A percentile compares a stretch with the other conserved stretches of the same genome.
phyloP scores from a whole-genome alignment of 2,329 filamentous ascomycete genomes.

The Lachnum nothofagi region DNA sequence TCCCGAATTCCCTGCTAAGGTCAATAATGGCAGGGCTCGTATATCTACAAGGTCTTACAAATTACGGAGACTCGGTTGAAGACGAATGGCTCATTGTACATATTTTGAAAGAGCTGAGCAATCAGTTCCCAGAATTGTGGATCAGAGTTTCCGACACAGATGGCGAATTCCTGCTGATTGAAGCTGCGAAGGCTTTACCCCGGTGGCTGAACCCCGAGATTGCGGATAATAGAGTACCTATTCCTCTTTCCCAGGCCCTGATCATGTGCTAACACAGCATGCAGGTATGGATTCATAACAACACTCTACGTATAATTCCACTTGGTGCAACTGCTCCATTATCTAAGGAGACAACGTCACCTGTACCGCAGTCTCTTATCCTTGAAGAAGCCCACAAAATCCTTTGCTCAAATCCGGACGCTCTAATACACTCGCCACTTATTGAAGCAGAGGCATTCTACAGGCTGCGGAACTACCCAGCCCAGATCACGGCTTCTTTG shows the following conservation, averaged over 20 bases:
- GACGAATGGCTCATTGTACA: slow-evolving; percentile 98
- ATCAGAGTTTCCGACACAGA: slow-evolving; percentile 79
- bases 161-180: slow-evolving; percentile 90
- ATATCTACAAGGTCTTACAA: slow-evolving; percentile 71
- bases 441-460: slow-evolving; percentile 90
- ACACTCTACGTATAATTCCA: slow-evolving; percentile 70
- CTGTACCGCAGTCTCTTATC: slow-evolving; percentile 45
- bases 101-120: slow-evolving; percentile 75
- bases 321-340: slow-evolving; percentile 35
- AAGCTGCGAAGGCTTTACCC: slow-evolving; percentile 83
- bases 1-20: slow-evolving; percentile 6
- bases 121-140: slow-evolving; percentile 69
- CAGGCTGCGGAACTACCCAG: slow-evolving; percentile 76
- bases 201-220: slow-evolving; percentile 89
- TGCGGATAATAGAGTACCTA: slow-evolving; percentile 66
- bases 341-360: slow-evolving; percentile 35
- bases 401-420: slow-evolving; percentile 51
- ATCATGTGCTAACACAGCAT: slow-evolving; percentile 13
- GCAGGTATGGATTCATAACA: slow-evolving; percentile 77
- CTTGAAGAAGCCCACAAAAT: slow-evolving; percentile 59
- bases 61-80: slow-evolving; percentile 90
- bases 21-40: slow-evolving; percentile 39
- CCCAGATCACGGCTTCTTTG: slow-evolving; percentile 66
- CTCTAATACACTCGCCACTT: slow-evolving; percentile 64
- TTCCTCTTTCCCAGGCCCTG: not conserved